Percentiles rank a stretch among this genome's conserved stretches.
Evolutionary conservation across 345 rosid genomes (phyloP).

Genomic region (Aegle marmelos): DNA sequence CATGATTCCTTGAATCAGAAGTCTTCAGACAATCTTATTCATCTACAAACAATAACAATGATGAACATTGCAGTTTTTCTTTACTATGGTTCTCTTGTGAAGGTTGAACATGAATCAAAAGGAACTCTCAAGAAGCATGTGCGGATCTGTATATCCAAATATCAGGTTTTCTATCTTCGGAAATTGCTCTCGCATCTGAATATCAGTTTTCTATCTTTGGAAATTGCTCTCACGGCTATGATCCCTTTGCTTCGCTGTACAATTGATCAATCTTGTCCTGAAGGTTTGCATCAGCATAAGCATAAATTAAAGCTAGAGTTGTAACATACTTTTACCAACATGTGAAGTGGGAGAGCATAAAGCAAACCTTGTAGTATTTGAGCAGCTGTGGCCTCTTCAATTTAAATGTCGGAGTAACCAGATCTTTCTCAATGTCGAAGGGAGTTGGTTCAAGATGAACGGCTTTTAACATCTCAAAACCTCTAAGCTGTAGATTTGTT

Average conservation of each 20-base stretch:
- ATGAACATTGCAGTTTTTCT: neutral
- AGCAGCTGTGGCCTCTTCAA: slow-evolving; percentile 91
- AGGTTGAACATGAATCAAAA: neutral
- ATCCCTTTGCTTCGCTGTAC: slow-evolving; percentile 66
- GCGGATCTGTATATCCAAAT: neutral
- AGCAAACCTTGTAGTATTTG: slow-evolving; percentile 67
- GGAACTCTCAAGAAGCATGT: neutral
- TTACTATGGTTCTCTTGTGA: neutral
- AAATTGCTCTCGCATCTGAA: slow-evolving; percentile 22
- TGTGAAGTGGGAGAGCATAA: too few species aligned
- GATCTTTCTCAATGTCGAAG: slow-evolving; percentile 81
- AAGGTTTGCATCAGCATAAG: neutral
- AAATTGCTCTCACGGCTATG: slow-evolving; percentile 36
- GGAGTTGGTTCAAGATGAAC: slow-evolving; percentile 74
- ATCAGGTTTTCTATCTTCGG: neutral
- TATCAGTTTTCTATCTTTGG: neutral
- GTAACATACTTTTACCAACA: neutral
- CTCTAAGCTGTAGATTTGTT: slow-evolving; percentile 58
- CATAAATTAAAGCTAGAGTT: neutral
- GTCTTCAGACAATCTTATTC: slow-evolving; percentile 12
- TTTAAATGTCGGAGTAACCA: slow-evolving; percentile 87
- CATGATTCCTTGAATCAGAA: neutral
- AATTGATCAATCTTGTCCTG: slow-evolving; percentile 66
- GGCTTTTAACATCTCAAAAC: slow-evolving; percentile 89
- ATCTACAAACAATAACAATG: slow-evolving; percentile 8